A percentile compares a stretch with the other conserved stretches of the same genome.
Conservation (phyloP, 2,329 filamentous ascomycete genomes). For the Fusarium sp. region DNA sequence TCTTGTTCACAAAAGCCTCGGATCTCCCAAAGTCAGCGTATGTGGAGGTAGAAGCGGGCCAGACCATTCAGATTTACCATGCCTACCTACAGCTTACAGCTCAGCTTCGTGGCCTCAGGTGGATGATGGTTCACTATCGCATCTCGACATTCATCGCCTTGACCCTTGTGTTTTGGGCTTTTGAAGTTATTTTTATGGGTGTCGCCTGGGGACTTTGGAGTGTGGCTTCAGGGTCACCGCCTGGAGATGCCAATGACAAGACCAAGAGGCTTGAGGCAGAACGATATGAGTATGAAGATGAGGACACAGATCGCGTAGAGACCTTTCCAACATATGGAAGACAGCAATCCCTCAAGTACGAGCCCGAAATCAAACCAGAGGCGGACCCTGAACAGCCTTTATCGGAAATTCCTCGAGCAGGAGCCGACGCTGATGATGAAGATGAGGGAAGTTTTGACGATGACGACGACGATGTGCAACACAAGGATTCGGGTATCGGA, state of each 20-base stretch:
- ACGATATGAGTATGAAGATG: constrained; percentile 42
- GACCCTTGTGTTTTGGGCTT: constrained; percentile 78
- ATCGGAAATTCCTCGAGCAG: constrained; percentile 48
- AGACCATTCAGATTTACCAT: constrained; percentile 79
- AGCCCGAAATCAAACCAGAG: constrained; percentile 51
- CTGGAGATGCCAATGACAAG: constrained; percentile 14
- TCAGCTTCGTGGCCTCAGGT: constrained; percentile 78
- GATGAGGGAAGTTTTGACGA: constrained; percentile 50
- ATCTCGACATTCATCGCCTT: constrained; percentile 75
- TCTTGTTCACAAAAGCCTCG: constrained; percentile 66
- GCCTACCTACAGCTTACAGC: constrained; percentile 76
- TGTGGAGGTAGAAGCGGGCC: constrained; percentile 74
- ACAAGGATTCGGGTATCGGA: constrained; percentile 61
- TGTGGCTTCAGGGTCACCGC: constrained; percentile 45
- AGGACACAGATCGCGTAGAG: constrained; percentile 54
- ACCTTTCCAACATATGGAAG: constrained; percentile 56
- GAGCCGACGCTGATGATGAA: constrained; percentile 60
- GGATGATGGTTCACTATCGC: constrained; percentile 88
- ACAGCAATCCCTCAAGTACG: constrained; percentile 54
- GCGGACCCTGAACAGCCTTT: constrained; percentile 42
- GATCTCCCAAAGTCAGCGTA: constrained; percentile 58
- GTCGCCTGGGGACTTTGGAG: constrained; percentile 70
- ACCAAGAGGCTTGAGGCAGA: constrained; percentile 7
- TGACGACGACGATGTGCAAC: constrained; percentile 43
- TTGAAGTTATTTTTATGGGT: constrained; percentile 74